Percentiles rank a stretch among this genome's conserved stretches.
Conservation (phyloP, 1,139 yeast species). For the Pichia sp. region DNA sequence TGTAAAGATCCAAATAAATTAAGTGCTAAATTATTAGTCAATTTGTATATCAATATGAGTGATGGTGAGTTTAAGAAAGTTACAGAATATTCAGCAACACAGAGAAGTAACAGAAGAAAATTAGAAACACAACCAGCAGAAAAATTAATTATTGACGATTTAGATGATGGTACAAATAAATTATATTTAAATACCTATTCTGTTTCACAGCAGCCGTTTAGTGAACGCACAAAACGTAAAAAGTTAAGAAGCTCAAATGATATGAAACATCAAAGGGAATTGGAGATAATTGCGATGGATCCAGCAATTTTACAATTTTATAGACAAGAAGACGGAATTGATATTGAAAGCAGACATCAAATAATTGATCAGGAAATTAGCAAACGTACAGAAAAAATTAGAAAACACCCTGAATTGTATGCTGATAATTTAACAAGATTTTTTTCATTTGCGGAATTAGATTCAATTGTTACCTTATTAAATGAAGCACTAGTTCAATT, state of each 20-base stretch:
- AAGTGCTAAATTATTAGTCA: conserved; percentile 38
- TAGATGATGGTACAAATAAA: conserved; percentile 10
- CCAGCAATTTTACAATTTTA: conserved; percentile 46
- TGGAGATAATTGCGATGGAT: conserved; percentile 38
- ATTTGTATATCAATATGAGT: conserved; percentile 41
- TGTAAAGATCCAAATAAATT: conserved; percentile 45
- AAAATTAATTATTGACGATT: conserved; percentile 33
- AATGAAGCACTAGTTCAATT: conserved; percentile 36
- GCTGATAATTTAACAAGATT: conserved; percentile 44
- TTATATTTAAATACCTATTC: conserved; percentile 30
- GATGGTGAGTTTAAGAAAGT: conserved; percentile 36
- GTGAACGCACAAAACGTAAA: conserved; percentile 27
- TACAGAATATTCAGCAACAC: conserved; percentile 25
- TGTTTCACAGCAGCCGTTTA: conserved; percentile 33
- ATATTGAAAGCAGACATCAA: conserved; percentile 17
- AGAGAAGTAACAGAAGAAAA: conserved; percentile 13
- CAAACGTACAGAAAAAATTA: conserved; percentile 16
- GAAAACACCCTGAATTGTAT: conserved; percentile 25
- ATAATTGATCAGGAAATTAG: conserved; percentile 23
- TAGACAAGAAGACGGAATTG: conserved; percentile 10
- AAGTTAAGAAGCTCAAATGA: conserved; percentile 27
- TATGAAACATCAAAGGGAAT: conserved; percentile 28
- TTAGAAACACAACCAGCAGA: conserved; percentile 32
- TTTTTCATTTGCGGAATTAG: conserved; percentile 39
- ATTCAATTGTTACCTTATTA: conserved; percentile 36